A percentile compares a stretch with the other conserved stretches of the same genome.
These are phyloP conservation scores for Apiospora malaysiana DNA, from an alignment of 2,329 filamentous ascomycete species.

Conservation along the genomic window DNA sequence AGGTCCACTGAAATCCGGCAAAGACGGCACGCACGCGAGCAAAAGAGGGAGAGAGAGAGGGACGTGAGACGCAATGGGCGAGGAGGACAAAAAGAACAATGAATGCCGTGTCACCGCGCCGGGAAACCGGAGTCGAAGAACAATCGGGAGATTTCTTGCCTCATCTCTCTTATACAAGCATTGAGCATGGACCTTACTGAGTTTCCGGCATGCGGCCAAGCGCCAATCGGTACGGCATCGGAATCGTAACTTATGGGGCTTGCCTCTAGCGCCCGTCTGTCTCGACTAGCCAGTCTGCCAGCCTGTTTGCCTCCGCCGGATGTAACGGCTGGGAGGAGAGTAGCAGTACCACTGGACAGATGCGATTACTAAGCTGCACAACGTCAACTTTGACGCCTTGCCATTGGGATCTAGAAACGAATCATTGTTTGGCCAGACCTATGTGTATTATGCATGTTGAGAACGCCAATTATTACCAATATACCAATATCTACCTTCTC, in stretches of 20 bases:
- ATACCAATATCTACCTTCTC: no score
- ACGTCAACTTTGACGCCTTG: not conserved
- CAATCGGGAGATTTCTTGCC: not conserved
- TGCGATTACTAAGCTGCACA: not conserved
- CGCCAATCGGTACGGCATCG: not conserved
- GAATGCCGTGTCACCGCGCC: not conserved
- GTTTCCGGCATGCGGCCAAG: not conserved
- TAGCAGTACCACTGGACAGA: not conserved
- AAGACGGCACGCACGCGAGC: not conserved
- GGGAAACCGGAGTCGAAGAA: not conserved
- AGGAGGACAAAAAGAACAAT: not conserved
- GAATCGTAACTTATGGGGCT: not conserved
- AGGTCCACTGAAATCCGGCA: conserved; percentile 12
- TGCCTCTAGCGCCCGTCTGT: not conserved
- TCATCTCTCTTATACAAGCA: not conserved
- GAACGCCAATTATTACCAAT: no score
- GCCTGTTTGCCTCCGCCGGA: not conserved
- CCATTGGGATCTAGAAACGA: not conserved
- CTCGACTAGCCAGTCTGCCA: not conserved
- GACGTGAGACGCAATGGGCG: not conserved
- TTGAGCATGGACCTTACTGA: no score
- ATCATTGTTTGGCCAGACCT: no score
- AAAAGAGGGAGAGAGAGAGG: no score
- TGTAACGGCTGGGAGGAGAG: not conserved
- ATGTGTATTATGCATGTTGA: no score